Evolutionary conservation across 2,329 filamentous ascomycete species (phyloP).

Genomic region (Apiospora rasikravindrae): DNA sequence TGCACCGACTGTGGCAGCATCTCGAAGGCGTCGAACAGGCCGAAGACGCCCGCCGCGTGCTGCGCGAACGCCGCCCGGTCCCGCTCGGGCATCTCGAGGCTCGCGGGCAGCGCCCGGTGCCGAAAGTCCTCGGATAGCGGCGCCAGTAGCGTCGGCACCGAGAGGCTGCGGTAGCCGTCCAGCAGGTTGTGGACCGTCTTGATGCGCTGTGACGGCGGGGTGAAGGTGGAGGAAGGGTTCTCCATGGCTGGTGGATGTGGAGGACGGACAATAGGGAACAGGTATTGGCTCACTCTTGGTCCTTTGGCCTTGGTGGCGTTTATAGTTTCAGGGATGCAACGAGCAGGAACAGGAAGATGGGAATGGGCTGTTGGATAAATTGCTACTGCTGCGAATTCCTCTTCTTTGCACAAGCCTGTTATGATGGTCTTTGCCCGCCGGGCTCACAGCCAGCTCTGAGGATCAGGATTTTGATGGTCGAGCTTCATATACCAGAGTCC

Average conservation of each 20-base stretch:
- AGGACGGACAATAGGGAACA: not conserved
- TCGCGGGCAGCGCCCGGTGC: slow-evolving; percentile 46
- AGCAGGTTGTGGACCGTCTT: slow-evolving; percentile 36
- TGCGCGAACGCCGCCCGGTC: slow-evolving; percentile 42
- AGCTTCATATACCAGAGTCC: not conserved
- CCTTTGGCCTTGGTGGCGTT: not conserved
- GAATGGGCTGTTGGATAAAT: not conserved
- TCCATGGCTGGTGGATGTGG: not conserved
- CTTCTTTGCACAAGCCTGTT: not conserved
- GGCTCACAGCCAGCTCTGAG: not conserved
- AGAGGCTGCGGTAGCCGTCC: slow-evolving; percentile 46
- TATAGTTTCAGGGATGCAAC: not conserved
- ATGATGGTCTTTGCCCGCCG: not conserved
- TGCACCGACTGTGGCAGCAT: slow-evolving; percentile 44
- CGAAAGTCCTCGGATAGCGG: slow-evolving; percentile 43
- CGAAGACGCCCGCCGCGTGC: slow-evolving; percentile 47
- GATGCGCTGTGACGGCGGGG: slow-evolving; percentile 15
- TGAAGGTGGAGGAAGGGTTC: not conserved
- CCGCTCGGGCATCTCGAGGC: slow-evolving; percentile 44
- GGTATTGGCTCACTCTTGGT: not conserved
- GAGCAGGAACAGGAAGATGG: not conserved
- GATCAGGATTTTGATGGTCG: not conserved
- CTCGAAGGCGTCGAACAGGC: slow-evolving; percentile 45
- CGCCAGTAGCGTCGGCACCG: slow-evolving; percentile 42
- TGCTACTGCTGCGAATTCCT: not conserved